phyloP scores from a whole-genome alignment of 2,329 filamentous ascomycete genomes.

The Cercospora zeae-maydis region DNA sequence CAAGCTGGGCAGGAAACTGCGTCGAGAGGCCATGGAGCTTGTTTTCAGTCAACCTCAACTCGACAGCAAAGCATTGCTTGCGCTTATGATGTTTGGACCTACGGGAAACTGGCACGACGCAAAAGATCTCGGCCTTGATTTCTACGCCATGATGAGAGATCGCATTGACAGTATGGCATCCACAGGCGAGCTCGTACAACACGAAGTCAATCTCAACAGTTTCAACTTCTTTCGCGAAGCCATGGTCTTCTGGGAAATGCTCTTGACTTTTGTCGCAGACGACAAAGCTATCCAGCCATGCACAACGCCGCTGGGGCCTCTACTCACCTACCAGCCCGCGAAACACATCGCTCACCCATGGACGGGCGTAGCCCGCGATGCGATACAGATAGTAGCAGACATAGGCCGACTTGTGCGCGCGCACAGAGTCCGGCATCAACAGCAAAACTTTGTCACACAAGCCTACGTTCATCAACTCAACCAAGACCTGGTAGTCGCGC shows the following conservation, averaged over 20 bases:
- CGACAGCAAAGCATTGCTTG: conserved; percentile 42
- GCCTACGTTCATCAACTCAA: conserved; percentile 21
- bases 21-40: conserved; percentile 25
- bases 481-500: conserved; percentile 33
- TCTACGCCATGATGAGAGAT: conserved; percentile 34
- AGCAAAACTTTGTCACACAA: conserved; percentile 27
- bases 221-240: conserved; percentile 55
- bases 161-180: conserved; percentile 17
- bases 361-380: conserved; percentile 49
- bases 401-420: conserved; percentile 39
- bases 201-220: conserved; percentile 28
- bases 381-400: conserved; percentile 46
- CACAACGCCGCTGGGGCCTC: conserved; percentile 28
- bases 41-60: conserved; percentile 21
- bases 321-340: conserved; percentile 30
- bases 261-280: conserved; percentile 37
- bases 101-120: conserved; percentile 60
- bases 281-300: conserved; percentile 49
- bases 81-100: conserved; percentile 57
- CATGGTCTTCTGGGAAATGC: conserved; percentile 59
- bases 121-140: conserved; percentile 53
- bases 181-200: conserved; percentile 8
- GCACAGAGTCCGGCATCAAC: conserved; percentile 17
- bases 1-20: conserved; percentile 24
- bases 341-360: conserved; percentile 36